These are phyloP conservation scores for Fragaria nilgerrensis DNA, from an alignment of 306 rosid species.

Conservation along the genomic window DNA sequence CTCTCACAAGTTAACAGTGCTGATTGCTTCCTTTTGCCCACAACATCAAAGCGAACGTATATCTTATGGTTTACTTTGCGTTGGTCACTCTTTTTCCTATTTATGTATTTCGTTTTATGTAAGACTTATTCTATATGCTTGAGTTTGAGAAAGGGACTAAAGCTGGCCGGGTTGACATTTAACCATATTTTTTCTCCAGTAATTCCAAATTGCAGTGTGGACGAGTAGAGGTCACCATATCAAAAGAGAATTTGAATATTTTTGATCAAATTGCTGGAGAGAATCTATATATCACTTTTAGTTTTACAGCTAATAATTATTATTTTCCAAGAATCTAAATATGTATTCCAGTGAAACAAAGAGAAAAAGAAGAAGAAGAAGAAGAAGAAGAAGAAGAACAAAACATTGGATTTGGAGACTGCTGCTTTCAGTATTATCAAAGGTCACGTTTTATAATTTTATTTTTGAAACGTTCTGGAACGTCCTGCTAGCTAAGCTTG, in stretches of 20 bases:
- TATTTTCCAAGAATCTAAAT: background rate
- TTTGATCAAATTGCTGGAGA: slow-evolving; percentile 47
- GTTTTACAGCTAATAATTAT: slow-evolving; percentile 48
- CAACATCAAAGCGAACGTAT: background rate
- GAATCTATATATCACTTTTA: slow-evolving; percentile 46
- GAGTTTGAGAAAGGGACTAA: slow-evolving; percentile 46
- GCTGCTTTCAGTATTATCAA: slow-evolving; percentile 24
- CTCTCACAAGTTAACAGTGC: background rate
- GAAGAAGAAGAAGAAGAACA: background rate
- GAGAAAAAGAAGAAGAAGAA: background rate
- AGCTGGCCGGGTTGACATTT: slow-evolving; percentile 29
- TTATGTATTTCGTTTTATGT: slow-evolving; percentile 6
- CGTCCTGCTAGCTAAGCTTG: background rate
- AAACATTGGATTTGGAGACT: background rate
- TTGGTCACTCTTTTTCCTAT: background rate
- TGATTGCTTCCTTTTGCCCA: background rate
- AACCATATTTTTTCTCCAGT: slow-evolving; percentile 6
- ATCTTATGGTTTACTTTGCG: slow-evolving; percentile 11
- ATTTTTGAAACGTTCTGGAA: background rate
- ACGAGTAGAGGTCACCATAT: slow-evolving; percentile 46
- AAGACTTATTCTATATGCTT: slow-evolving; percentile 34
- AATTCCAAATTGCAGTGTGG: slow-evolving; percentile 39
- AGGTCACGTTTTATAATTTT: background rate
- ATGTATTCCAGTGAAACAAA: background rate
- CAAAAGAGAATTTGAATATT: slow-evolving; percentile 66